These are phyloP conservation scores for Fusarium sarcochroum DNA, from an alignment of 2,329 filamentous ascomycete genomes.

Conservation along the genomic window DNA sequence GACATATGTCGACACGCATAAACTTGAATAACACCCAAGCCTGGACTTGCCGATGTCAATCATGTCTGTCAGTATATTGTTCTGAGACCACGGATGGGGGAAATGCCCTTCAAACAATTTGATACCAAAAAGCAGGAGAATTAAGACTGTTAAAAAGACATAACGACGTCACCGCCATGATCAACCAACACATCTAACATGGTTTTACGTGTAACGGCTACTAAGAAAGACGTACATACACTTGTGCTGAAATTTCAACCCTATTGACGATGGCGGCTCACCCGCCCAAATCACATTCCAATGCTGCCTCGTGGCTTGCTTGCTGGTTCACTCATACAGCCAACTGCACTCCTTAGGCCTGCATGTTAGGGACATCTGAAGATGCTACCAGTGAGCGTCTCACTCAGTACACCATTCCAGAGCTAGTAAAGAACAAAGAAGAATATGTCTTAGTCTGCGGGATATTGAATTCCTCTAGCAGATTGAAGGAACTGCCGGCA, in stretches of 20 bases:
- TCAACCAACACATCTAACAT: not conserved
- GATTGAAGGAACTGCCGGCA: not conserved
- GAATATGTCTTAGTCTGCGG: constrained; percentile 16
- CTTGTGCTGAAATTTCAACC: not conserved
- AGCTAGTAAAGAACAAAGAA: constrained; percentile 28
- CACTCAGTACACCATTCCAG: constrained; percentile 12
- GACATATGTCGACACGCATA: no score
- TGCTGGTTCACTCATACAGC: not conserved
- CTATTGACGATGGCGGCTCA: not conserved
- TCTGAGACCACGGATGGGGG: no score
- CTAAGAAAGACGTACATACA: constrained; percentile 3
- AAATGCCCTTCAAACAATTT: no score
- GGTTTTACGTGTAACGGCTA: not conserved
- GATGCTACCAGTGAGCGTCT: not conserved
- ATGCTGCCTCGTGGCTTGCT: constrained; percentile 9
- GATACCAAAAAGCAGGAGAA: no score
- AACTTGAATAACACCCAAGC: no score
- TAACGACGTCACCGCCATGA: not conserved
- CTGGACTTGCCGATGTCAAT: no score
- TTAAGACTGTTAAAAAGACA: not conserved
- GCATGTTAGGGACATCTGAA: not conserved
- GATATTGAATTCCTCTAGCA: constrained; percentile 18
- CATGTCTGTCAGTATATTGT: no score
- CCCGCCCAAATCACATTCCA: constrained; percentile 19
- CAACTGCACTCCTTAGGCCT: not conserved